Base-by-base conservation (phyloP, 2,329 filamentous ascomycete species). In the Colletotrichum sp. region DNA sequence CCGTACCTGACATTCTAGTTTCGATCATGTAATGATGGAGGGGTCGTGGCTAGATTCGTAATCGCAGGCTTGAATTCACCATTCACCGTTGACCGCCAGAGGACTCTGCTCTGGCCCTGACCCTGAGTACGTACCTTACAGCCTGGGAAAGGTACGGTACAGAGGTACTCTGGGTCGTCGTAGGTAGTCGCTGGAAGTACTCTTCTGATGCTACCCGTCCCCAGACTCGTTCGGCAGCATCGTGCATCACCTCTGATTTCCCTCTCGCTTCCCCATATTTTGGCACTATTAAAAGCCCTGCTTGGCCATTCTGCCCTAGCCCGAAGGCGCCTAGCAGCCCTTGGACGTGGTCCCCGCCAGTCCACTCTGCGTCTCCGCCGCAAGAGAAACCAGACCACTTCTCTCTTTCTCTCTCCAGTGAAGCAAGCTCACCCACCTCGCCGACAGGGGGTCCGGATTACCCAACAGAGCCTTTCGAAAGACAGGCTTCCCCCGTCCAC, bases 1-100 rank as follows among this genome's bases (percentile, higher is more conserved):
- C 71, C 71, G 74, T 76, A 63, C 74, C 74, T 75, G 74, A 34
- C 74, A 75, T 67, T 75, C 71, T 66, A 55, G 66, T 71, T 71
- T 75, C 43, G 43, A 75, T 75, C 72, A 66, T 69, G 74, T 75
- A 76, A 76, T 75, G 39, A 57, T 57, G 71, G 64, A 71, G 73
- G 69, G 73, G 36, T 55, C 43, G 65, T 61, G 66, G 55, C 66
- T 67, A 65, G 60, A 71, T 74, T 71, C 71, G 74, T 76, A 60
- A 71, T 76, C 18, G 60, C 61, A 71, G 72, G 67, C 32, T 71
- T 43, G 72, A 63, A 76, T 63, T 75, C 52, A 67, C 72, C 71
- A 69, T 71, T 57, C 74, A 71, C 60, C 43, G 24, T 71, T 75
- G 48, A 71, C 72, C 67, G 74, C 66, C 30, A 21, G 21, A 52